Percentiles rank a stretch among this genome's conserved stretches.
phyloP scores from a whole-genome alignment of 2,329 filamentous ascomycete species.

The Aspergillus quadrilineatus region DNA sequence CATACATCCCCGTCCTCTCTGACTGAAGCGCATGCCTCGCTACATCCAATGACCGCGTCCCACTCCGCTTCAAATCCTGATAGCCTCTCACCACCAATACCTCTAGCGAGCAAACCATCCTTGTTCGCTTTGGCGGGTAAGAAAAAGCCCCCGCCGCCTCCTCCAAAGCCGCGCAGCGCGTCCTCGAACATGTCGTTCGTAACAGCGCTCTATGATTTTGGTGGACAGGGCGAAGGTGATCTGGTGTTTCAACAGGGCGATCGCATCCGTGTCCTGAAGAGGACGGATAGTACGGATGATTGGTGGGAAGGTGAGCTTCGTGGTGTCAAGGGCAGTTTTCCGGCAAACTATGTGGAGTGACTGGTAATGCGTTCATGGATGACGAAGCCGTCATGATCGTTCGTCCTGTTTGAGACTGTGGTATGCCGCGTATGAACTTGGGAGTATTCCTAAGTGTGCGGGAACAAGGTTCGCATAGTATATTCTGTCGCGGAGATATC shows the following conservation, averaged over 20 bases:
- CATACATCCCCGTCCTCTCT: constrained; percentile 11
- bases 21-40: constrained; percentile 24
- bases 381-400: background rate
- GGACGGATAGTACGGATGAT: constrained; percentile 76
- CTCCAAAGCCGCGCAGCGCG: constrained; percentile 59
- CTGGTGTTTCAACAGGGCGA: constrained; percentile 75
- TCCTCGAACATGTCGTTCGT: constrained; percentile 55
- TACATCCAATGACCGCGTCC: constrained; percentile 22
- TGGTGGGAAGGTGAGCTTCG: constrained; percentile 83
- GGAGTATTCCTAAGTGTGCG: background rate
- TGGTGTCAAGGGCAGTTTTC: constrained; percentile 70
- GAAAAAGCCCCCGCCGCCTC: constrained; percentile 75
- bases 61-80: constrained; percentile 18
- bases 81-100: constrained; percentile 23
- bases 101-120: background rate
- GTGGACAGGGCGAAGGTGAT: constrained; percentile 68
- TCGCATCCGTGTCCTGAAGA: constrained; percentile 72
- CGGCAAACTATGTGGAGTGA: constrained; percentile 73
- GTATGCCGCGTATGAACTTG: background rate
- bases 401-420: background rate
- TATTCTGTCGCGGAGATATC: background rate
- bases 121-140: too few relatives aligned
- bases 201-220: constrained; percentile 73
- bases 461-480: background rate
- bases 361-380: background rate